Evolutionary conservation across 2,329 filamentous ascomycete genomes (phyloP).

Genomic region (Ophiosphaerella narmari): DNA sequence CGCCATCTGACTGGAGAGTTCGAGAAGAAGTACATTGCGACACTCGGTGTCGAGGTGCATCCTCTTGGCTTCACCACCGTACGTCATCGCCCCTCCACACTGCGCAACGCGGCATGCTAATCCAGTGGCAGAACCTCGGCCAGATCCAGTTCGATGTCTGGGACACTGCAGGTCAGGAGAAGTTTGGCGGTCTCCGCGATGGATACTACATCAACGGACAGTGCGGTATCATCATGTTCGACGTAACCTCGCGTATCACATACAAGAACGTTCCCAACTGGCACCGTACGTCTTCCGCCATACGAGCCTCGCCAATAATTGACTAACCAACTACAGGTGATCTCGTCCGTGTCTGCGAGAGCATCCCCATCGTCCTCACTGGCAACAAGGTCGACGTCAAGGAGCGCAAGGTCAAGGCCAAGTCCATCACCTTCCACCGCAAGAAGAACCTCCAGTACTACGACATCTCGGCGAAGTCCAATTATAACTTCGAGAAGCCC

Average conservation of each 20-base stretch:
- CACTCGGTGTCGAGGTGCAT: slow-evolving; percentile 98
- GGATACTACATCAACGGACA: slow-evolving; percentile 99
- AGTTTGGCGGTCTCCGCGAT: slow-evolving; percentile 98
- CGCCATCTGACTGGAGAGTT: slow-evolving; percentile 99
- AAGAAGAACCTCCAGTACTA: slow-evolving; percentile 99
- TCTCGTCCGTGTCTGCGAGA: slow-evolving; percentile 98
- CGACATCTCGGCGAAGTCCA: slow-evolving; percentile 99
- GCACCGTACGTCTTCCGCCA: slow-evolving; percentile 76
- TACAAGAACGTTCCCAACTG: slow-evolving; percentile 99
- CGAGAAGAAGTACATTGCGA: slow-evolving; percentile 99
- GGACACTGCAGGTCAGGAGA: slow-evolving; percentile 99
- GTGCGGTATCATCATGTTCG: slow-evolving; percentile 99
- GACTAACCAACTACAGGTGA: slow-evolving; percentile 67
- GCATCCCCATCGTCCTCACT: slow-evolving; percentile 96
- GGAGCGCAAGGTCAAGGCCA: slow-evolving; percentile 99
- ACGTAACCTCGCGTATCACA: slow-evolving; percentile 98
- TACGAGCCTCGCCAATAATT: not conserved
- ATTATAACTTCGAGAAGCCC: slow-evolving; percentile 99
- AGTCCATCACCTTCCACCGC: slow-evolving; percentile 99
- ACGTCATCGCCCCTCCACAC: slow-evolving; percentile 52
- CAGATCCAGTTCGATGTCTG: slow-evolving; percentile 98
- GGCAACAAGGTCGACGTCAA: slow-evolving; percentile 99
- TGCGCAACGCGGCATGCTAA: slow-evolving; percentile 25
- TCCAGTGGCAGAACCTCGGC: slow-evolving; percentile 73
- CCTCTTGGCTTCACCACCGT: slow-evolving; percentile 97